Conservation (phyloP, 2,329 filamentous ascomycete genomes). For the Dactylella cylindrospora region DNA sequence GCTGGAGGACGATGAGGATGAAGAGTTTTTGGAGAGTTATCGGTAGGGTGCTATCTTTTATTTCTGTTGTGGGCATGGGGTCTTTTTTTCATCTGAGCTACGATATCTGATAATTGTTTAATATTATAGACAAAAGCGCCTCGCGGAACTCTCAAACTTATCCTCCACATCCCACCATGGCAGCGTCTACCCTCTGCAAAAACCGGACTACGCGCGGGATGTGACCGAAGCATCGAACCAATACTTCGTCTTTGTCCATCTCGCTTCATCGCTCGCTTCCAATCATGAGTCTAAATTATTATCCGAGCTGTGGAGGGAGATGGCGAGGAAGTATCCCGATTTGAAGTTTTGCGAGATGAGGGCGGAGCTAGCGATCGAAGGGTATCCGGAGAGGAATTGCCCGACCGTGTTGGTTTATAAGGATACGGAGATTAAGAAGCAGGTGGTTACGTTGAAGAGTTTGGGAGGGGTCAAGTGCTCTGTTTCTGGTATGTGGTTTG, state of each 20-base stretch:
- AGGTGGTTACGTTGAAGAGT: constrained; percentile 84
- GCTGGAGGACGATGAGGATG: constrained; percentile 93
- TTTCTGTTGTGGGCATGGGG: constrained; percentile 11
- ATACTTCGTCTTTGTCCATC: constrained; percentile 33
- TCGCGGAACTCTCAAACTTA: constrained; percentile 76
- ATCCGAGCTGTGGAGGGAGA: constrained; percentile 79
- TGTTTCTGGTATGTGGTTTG: constrained; percentile 57
- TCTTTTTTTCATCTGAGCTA: neutral
- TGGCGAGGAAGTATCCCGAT: constrained; percentile 83
- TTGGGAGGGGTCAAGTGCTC: constrained; percentile 71
- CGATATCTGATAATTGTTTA: neutral
- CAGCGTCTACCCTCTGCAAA: constrained; percentile 88
- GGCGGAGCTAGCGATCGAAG: constrained; percentile 89
- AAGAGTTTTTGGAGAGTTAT: constrained; percentile 84
- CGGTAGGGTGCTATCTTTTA: constrained; percentile 55
- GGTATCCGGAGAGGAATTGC: constrained; percentile 91
- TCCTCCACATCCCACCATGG: constrained; percentile 79
- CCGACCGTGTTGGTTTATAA: constrained; percentile 91
- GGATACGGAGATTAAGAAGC: constrained; percentile 86
- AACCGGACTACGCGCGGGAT: constrained; percentile 86
- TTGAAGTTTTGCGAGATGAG: constrained; percentile 97
- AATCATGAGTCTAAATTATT: constrained; percentile 81
- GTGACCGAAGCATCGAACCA: constrained; percentile 86
- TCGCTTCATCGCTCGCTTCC: constrained; percentile 75
- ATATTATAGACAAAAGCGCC: constrained; percentile 69